phyloP scores from a whole-genome alignment of 176 grass and related monocot species.

The Triticum monococcum region DNA sequence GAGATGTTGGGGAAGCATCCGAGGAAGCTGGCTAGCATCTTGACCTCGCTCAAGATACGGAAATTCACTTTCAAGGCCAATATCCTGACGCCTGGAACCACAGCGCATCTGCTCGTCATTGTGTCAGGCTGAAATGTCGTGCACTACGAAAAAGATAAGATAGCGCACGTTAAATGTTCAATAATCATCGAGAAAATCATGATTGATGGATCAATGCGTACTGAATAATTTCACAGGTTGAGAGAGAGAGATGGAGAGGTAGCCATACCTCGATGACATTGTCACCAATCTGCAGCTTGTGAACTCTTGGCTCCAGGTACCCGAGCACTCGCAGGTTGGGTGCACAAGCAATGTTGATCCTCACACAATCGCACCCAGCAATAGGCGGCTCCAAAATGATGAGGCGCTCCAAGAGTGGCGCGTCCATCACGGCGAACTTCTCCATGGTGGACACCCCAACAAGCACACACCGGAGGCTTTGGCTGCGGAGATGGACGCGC shows the following conservation, averaged over 20 bases:
- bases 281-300: not conserved
- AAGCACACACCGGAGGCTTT: constrained; percentile 19
- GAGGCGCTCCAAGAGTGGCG: constrained; percentile 14
- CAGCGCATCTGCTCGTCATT: not conserved
- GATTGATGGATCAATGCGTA: not conserved
- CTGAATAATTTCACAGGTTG: not conserved
- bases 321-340: not conserved
- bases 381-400: not conserved
- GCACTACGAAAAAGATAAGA: not conserved
- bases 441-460: not conserved
- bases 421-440: constrained; percentile 6
- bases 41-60: not conserved
- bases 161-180: not conserved
- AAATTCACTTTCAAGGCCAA: constrained; percentile 23
- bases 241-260: not conserved
- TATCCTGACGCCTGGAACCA: constrained; percentile 1
- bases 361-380: not conserved
- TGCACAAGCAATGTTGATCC: not conserved
- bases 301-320: not conserved
- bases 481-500: not conserved
- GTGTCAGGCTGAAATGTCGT: not conserved
- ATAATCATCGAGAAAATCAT: not conserved
- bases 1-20: constrained; percentile 36
- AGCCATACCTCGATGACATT: not conserved
- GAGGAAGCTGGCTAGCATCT: constrained; percentile 14